Percentiles rank a stretch among this genome's conserved stretches.
Evolutionary conservation across 306 rosid species (phyloP).

Genomic region (Lathyrus sativus): DNA sequence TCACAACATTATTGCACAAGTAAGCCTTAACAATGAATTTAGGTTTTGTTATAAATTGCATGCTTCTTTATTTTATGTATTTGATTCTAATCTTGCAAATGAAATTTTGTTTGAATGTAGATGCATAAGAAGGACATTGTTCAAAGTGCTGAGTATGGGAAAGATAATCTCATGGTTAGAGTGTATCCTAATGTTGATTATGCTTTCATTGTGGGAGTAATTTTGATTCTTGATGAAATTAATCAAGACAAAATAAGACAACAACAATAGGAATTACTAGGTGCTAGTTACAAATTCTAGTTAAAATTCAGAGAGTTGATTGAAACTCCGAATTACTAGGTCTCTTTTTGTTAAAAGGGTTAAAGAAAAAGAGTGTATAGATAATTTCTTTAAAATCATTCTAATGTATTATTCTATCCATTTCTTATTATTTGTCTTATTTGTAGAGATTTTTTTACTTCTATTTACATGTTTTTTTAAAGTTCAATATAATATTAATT

Average conservation of each 20-base stretch:
- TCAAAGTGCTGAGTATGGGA: constrained; percentile 1
- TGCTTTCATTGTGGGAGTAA: constrained; percentile 11
- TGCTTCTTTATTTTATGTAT: not conserved
- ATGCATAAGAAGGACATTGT: not conserved
- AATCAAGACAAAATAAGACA: constrained; percentile 4
- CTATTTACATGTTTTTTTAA: too few relatives aligned
- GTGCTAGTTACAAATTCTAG: too few relatives aligned
- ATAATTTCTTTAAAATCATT: not conserved
- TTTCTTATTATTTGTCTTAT: too few relatives aligned
- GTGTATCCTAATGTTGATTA: constrained; percentile 21
- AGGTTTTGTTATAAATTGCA: not conserved
- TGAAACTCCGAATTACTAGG: too few relatives aligned
- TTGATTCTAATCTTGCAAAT: constrained; percentile 4
- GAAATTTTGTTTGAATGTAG: constrained; percentile 20
- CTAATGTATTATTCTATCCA: not conserved
- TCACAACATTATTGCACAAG: constrained; percentile 28
- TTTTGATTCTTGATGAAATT: constrained; percentile 22
- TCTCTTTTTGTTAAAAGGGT: too few relatives aligned
- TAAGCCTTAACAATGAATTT: not conserved
- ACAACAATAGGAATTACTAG: not conserved
- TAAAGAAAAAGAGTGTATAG: too few relatives aligned
- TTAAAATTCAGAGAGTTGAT: too few relatives aligned
- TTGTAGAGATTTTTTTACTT: too few relatives aligned
- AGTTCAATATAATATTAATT: too few relatives aligned
- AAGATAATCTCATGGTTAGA: constrained; percentile 8